Percentiles rank a stretch among this genome's conserved stretches.
phyloP scores from a whole-genome alignment of 1,284 basidiomycete genomes.

The Pseudozyma sp. region DNA sequence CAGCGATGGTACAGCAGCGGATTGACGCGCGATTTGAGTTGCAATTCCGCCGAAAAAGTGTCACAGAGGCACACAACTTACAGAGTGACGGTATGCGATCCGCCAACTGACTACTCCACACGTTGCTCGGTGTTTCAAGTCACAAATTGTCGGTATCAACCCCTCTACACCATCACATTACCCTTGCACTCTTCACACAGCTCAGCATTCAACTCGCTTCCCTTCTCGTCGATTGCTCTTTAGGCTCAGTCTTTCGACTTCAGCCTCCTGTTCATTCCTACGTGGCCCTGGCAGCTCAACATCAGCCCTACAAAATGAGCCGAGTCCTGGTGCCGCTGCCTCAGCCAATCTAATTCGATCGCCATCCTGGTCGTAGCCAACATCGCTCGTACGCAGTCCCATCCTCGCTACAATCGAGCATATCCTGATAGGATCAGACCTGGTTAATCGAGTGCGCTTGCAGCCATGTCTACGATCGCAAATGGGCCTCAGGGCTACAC shows the following conservation, averaged over 20 bases:
- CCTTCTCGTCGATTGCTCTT: neutral
- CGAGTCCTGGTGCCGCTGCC: slow-evolving; percentile 1
- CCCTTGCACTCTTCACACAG: neutral
- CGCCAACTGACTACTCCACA: slow-evolving; percentile 5
- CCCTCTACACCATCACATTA: neutral
- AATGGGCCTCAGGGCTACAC: slow-evolving; percentile 1
- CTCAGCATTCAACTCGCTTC: neutral
- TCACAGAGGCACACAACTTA: neutral
- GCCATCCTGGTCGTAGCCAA: neutral
- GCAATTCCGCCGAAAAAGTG: neutral
- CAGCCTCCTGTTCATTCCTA: too few relatives aligned
- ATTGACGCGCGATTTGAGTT: slow-evolving; percentile 2
- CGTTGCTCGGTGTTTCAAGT: neutral
- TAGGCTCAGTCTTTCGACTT: neutral
- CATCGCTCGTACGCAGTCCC: too few relatives aligned
- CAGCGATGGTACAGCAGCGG: slow-evolving; percentile 4
- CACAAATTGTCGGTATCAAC: neutral
- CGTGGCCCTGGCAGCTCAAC: too few relatives aligned
- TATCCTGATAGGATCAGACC: too few relatives aligned
- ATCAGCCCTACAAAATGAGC: slow-evolving; percentile 12
- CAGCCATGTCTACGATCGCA: neutral
- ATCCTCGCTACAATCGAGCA: too few relatives aligned
- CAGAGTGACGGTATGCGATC: neutral
- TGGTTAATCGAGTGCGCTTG: neutral
- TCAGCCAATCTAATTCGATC: slow-evolving; percentile 2